These are phyloP conservation scores for Tetrapyrgos nigripes DNA, from an alignment of 1,284 basidiomycete species.

Conservation along the genomic window DNA sequence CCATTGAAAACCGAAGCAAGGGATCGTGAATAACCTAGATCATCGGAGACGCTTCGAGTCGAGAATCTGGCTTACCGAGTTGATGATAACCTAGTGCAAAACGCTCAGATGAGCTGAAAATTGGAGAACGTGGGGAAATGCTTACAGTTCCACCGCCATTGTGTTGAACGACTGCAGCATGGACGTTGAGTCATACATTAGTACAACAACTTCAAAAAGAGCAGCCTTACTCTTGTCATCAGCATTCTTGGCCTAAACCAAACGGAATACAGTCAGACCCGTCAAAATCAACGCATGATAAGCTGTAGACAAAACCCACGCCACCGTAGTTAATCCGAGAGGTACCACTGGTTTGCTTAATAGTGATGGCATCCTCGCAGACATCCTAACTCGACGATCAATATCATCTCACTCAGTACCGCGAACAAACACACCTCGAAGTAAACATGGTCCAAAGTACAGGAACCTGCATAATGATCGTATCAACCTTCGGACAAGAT, in stretches of 20 bases:
- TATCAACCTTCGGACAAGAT: neutral
- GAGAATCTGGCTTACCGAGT: constrained; percentile 32
- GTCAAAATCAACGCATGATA: neutral
- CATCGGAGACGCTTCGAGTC: neutral
- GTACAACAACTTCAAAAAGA: neutral
- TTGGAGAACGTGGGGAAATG: constrained; percentile 3
- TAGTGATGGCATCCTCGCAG: constrained; percentile 49
- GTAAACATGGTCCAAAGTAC: constrained; percentile 45
- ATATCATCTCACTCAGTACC: too few species aligned
- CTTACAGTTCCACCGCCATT: constrained; percentile 38
- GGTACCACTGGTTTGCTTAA: constrained; percentile 44
- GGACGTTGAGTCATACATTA: neutral
- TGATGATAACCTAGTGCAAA: constrained; percentile 37
- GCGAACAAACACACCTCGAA: constrained; percentile 35
- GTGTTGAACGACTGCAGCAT: constrained; percentile 21
- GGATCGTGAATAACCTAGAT: neutral
- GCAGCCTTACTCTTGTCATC: constrained; percentile 14
- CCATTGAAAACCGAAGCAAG: neutral
- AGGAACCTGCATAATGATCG: constrained; percentile 31
- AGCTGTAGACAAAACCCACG: constrained; percentile 27
- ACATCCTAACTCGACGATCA: too few species aligned
- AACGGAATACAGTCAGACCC: neutral
- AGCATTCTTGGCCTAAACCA: constrained; percentile 32
- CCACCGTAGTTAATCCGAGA: constrained; percentile 46
- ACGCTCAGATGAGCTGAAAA: neutral